A percentile compares a stretch with the other conserved stretches of the same genome.
phyloP scores from a whole-genome alignment of 2,329 filamentous ascomycete species.

The Cercospora canescens region DNA sequence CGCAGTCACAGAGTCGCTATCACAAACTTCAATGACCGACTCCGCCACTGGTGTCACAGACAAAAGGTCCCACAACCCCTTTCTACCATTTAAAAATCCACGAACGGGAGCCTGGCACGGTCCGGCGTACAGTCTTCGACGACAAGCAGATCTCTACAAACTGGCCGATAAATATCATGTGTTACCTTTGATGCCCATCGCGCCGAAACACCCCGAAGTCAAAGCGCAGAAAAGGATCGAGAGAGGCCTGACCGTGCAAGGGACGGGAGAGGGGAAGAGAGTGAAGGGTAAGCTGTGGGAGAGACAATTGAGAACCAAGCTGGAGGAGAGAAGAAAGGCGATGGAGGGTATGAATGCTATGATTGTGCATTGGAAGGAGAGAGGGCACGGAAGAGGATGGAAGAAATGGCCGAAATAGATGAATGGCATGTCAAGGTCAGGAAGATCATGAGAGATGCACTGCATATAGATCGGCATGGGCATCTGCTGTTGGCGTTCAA shows the following conservation, averaged over 20 bases:
- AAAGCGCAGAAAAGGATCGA: slow-evolving; percentile 72
- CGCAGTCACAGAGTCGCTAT: slow-evolving; percentile 32
- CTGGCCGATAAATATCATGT: slow-evolving; percentile 63
- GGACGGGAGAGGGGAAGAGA: slow-evolving; percentile 80
- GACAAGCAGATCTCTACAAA: slow-evolving; percentile 90
- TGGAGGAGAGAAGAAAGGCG: slow-evolving; percentile 86
- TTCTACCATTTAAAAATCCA: slow-evolving; percentile 75
- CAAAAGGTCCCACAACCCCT: slow-evolving; percentile 63
- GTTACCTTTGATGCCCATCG: slow-evolving; percentile 36
- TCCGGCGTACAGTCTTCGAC: slow-evolving; percentile 77
- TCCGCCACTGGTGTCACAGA: slow-evolving; percentile 37
- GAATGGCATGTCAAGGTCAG: background rate
- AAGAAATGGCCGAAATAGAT: slow-evolving; percentile 65
- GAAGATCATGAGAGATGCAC: background rate
- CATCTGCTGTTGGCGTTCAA: background rate
- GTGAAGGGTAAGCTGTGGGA: slow-evolving; percentile 97
- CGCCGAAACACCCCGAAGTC: slow-evolving; percentile 51
- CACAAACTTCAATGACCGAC: slow-evolving; percentile 20
- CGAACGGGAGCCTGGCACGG: slow-evolving; percentile 80
- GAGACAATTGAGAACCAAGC: slow-evolving; percentile 75
- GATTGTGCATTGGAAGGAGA: slow-evolving; percentile 91
- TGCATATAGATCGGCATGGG: background rate
- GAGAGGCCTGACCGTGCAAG: slow-evolving; percentile 80
- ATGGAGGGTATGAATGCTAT: slow-evolving; percentile 94
- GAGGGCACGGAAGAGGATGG: slow-evolving; percentile 74